Percentiles rank a stretch among this genome's conserved stretches.
phyloP scores from a whole-genome alignment of 257 asterid species.

The Plantago ovata region DNA sequence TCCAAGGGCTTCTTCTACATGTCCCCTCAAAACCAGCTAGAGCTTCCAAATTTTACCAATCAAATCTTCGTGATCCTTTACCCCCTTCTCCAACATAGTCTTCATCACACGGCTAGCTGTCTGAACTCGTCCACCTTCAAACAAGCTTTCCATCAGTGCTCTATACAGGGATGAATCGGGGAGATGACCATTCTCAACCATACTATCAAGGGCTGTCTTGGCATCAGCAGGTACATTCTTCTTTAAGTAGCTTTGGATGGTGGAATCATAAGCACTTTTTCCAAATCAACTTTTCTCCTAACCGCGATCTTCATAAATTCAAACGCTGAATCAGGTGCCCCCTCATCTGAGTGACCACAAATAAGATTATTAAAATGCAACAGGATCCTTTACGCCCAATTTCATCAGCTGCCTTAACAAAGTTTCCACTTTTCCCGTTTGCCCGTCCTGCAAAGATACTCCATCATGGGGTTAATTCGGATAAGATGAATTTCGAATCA shows the following conservation, averaged over 20 bases:
- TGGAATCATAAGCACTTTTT: constrained; percentile 54
- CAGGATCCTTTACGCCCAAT: constrained; percentile 74
- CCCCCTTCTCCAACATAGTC: constrained; percentile 85
- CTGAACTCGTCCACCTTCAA: constrained; percentile 84
- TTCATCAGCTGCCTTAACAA: constrained; percentile 87
- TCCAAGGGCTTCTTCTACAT: constrained; percentile 91
- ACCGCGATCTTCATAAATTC: constrained; percentile 69
- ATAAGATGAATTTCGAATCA: too few species aligned
- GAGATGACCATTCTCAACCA: constrained; percentile 75
- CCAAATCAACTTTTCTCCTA: constrained; percentile 59
- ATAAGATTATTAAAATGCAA: constrained; percentile 60
- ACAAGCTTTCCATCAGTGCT: constrained; percentile 80
- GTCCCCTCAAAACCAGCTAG: constrained; percentile 79
- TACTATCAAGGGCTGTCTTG: constrained; percentile 68
- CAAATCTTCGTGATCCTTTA: constrained; percentile 65
- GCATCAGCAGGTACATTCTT: constrained; percentile 86
- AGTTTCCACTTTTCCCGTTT: constrained; percentile 74
- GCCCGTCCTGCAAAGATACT: constrained; percentile 74
- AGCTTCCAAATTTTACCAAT: constrained; percentile 73
- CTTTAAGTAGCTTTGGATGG: constrained; percentile 54
- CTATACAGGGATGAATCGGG: constrained; percentile 73
- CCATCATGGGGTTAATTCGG: constrained; percentile 59
- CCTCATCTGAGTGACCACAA: constrained; percentile 75
- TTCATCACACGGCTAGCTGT: constrained; percentile 95
- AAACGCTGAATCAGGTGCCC: constrained; percentile 64